Percentiles rank a stretch among this genome's conserved stretches.
Evolutionary conservation across 106 monocot genomes (phyloP).

Genomic region (Xerophyta viscosa): DNA sequence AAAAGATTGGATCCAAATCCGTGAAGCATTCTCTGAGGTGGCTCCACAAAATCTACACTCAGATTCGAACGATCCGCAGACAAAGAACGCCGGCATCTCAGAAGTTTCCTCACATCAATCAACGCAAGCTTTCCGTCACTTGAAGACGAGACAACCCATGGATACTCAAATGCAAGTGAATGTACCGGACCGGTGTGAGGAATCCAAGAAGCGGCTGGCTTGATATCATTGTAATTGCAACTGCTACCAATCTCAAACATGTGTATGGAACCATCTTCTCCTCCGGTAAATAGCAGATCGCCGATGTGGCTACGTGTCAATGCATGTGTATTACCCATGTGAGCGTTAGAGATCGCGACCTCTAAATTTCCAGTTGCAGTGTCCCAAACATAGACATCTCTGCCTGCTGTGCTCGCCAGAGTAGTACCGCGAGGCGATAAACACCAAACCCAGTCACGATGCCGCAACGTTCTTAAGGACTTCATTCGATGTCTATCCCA

Average conservation of each 20-base stretch:
- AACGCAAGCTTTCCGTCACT: slow-evolving; percentile 32
- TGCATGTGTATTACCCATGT: slow-evolving; percentile 19
- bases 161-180: slow-evolving; percentile 39
- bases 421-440: slow-evolving; percentile 26
- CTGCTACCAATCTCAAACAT: slow-evolving; percentile 15
- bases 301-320: slow-evolving; percentile 22
- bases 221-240: slow-evolving; percentile 4
- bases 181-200: slow-evolving; percentile 27
- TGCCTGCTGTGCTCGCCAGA: slow-evolving; percentile 30
- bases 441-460: slow-evolving; percentile 33
- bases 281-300: slow-evolving; percentile 37
- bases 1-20: slow-evolving; percentile 22
- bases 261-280: slow-evolving; percentile 38
- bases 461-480: slow-evolving; percentile 20
- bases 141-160: slow-evolving; percentile 41
- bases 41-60: slow-evolving; percentile 1
- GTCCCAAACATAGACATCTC: slow-evolving; percentile 34
- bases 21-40: slow-evolving; percentile 48
- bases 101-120: slow-evolving; percentile 29
- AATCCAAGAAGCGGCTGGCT: slow-evolving; percentile 19
- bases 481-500: slow-evolving; percentile 28
- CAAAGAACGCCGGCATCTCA: slow-evolving; percentile 4
- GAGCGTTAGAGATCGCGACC: slow-evolving; percentile 14
- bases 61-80: background rate
- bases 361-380: slow-evolving; percentile 10